A percentile compares a stretch with the other conserved stretches of the same genome.
These are phyloP conservation scores for Solanum sejunctum DNA, from an alignment of 257 asterid species.

Conservation along the genomic window DNA sequence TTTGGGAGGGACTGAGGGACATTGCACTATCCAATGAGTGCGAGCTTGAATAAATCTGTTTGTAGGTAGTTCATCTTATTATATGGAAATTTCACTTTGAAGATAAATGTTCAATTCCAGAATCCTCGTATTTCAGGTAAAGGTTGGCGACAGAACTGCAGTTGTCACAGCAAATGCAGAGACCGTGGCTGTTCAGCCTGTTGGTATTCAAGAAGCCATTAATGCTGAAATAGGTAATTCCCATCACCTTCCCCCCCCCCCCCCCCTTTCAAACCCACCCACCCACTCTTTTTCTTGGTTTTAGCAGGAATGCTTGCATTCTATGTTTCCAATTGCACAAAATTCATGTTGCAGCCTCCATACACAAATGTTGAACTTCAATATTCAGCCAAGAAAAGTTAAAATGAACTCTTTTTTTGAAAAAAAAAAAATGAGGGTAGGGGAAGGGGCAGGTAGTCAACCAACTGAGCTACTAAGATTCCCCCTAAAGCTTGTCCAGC, in stretches of 20 bases:
- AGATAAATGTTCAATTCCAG: neutral
- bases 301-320: neutral
- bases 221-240: constrained; percentile 55
- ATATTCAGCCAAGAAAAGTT: neutral
- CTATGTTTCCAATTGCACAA: neutral
- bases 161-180: constrained; percentile 73
- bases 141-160: constrained; percentile 62
- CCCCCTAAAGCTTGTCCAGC: neutral
- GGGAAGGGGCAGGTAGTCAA: too few species aligned
- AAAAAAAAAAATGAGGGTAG: too few species aligned
- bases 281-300: neutral
- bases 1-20: neutral
- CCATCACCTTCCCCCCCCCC: neutral
- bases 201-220: constrained; percentile 71
- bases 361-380: neutral
- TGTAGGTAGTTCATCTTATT: neutral
- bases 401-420: neutral
- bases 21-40: neutral
- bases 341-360: neutral
- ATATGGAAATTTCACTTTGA: neutral
- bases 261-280: neutral
- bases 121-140: constrained; percentile 40
- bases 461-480: too few species aligned
- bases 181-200: constrained; percentile 58
- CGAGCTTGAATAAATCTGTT: neutral